Evolutionary conservation across 208 protist genomes (phyloP).

Genomic region (Leptomonas seymouri): DNA sequence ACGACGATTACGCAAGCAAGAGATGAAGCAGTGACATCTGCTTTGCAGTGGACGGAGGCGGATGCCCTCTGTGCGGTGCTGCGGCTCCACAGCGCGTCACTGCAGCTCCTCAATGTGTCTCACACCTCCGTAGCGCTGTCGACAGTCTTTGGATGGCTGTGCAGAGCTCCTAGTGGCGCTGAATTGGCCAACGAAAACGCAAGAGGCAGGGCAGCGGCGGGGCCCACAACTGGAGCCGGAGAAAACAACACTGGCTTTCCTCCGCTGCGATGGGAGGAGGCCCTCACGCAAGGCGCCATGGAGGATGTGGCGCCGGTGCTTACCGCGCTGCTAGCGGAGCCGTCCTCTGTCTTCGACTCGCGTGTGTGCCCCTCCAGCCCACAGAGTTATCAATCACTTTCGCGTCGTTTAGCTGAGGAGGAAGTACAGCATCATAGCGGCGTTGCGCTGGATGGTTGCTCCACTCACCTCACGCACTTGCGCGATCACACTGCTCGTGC

Average conservation of each 20-base stretch:
- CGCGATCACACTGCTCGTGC: not conserved
- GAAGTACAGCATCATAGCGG: no score
- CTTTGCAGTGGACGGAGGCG: conserved; percentile 3
- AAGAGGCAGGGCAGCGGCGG: no score
- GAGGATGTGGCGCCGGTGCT: not conserved
- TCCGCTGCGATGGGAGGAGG: conserved; percentile 5
- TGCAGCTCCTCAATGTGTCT: not conserved
- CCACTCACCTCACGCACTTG: not conserved
- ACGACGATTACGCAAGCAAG: not conserved
- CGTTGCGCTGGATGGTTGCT: no score
- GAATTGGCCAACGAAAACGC: not conserved
- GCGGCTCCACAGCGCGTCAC: conserved; percentile 1
- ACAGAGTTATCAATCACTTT: no score
- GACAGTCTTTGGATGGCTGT: not conserved
- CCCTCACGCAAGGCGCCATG: conserved; percentile 6
- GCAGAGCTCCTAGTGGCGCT: not conserved
- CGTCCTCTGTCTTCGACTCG: not conserved
- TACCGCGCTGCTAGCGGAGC: not conserved
- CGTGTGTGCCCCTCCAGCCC: not conserved
- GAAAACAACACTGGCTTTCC: not conserved
- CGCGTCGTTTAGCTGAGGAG: no score
- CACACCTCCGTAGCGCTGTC: conserved; percentile 6
- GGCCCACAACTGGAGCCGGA: not conserved
- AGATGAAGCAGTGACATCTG: no score
- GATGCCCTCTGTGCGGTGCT: conserved; percentile 14